phyloP scores from a whole-genome alignment of 441 rosid genomes.

The Populus tomentosa region DNA sequence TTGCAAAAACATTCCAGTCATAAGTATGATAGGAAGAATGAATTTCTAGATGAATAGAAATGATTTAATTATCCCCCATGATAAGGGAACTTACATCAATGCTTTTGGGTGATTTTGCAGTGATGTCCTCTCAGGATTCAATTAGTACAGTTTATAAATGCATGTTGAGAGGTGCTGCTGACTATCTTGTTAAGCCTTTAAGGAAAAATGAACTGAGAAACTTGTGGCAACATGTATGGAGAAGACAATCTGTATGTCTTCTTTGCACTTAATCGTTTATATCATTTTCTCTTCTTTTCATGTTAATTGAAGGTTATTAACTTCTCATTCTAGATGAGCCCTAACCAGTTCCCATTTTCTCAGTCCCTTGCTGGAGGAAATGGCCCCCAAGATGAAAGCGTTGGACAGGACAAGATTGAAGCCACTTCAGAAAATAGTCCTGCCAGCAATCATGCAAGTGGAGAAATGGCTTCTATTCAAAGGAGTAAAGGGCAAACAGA shows the following conservation, averaged over 20 bases:
- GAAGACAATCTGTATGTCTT: constrained; percentile 68
- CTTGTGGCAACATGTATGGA: constrained; percentile 98
- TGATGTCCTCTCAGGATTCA: constrained; percentile 94
- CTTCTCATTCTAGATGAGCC: constrained; percentile 12
- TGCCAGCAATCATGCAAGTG: constrained; percentile 44
- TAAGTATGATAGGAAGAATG: constrained; percentile 46
- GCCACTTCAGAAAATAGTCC: constrained; percentile 70
- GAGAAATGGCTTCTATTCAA: constrained; percentile 33
- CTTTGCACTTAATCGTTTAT: background rate
- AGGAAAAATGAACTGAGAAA: constrained; percentile 87
- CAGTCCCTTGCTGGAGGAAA: constrained; percentile 42
- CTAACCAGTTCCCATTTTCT: constrained; percentile 17
- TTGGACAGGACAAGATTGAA: constrained; percentile 66
- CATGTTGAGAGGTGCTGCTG: constrained; percentile 89
- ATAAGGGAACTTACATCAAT: background rate
- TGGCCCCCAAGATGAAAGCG: constrained; percentile 46
- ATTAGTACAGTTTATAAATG: constrained; percentile 82
- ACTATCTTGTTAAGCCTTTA: constrained; percentile 89
- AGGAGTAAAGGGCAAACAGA: constrained; percentile 40
- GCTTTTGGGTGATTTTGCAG: constrained; percentile 38
- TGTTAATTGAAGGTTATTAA: background rate
- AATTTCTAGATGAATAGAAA: background rate
- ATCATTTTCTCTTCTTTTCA: background rate
- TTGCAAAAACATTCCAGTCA: constrained; percentile 89
- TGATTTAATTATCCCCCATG: background rate